Base-by-base conservation (phyloP, 73 alveolate species). In the Paramecium primaurelia region DNA sequence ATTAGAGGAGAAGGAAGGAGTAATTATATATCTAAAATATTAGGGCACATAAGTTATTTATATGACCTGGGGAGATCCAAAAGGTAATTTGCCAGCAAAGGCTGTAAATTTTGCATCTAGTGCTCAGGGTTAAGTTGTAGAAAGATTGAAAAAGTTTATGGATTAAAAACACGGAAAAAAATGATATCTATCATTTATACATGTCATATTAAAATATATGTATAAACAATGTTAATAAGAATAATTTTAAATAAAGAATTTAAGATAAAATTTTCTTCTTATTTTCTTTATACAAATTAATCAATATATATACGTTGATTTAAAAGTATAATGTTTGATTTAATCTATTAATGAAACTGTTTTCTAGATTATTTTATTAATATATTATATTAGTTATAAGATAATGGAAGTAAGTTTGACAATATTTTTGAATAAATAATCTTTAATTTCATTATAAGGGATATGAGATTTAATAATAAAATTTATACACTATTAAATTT, bases 81-180 rank as follows among this genome's bases (percentile, higher is more conserved):
- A 73, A 38, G 87, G 87, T 12, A 73, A 73, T 34, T 73, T 73
- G 20, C 87, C 87, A 11, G 1, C 58, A 12, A 37, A 37, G 58
- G 87, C 87, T 36, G 59, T 73, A n/a, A 73, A 73, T 38, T 20
- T 40, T 32, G 87, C 59, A 12, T 34, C 87, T 10, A 73, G 87
- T 73, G 87, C 87, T 4, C 10, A 73, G 26, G 87, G 87, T 36
- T 73, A 73, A 73, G 87, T 73, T 37, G 87, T 73, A 34, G 87
- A 73, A 73, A 73, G 59, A 73, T 49, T 49, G 59, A 49, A 49
- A 49, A 49, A 49, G 59, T 25, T 73, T 16, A 30, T 73, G 47
- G 87, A 73, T 73, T 37, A 73, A 40, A 73, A 40, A 51, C 49
- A 64, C 30, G 59, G 59, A 49, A 49, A 49, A 49, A 49, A 49